A percentile compares a stretch with the other conserved stretches of the same genome.
These are phyloP conservation scores for Pichia membranifaciens DNA, from an alignment of 805 yeast species.

Conservation along the genomic window DNA sequence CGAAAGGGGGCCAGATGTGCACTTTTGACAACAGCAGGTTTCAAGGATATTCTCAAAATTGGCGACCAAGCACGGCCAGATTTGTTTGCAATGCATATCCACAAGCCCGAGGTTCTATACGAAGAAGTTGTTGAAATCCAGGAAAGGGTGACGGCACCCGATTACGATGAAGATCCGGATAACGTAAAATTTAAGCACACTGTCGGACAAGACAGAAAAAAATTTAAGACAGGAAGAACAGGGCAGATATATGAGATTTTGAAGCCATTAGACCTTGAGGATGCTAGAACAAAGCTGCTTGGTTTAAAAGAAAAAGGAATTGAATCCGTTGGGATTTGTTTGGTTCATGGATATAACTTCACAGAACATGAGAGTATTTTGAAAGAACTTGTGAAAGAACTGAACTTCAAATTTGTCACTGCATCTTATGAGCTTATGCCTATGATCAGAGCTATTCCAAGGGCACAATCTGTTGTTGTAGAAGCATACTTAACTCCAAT, in stretches of 20 bases:
- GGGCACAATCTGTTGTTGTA: slow-evolving; percentile 74
- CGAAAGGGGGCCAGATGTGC: slow-evolving; percentile 89
- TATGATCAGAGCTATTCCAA: slow-evolving; percentile 67
- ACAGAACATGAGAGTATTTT: slow-evolving; percentile 61
- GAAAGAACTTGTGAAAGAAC: slow-evolving; percentile 50
- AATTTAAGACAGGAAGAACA: slow-evolving; percentile 50
- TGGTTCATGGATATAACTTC: slow-evolving; percentile 67
- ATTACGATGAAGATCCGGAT: neutral
- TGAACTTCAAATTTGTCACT: slow-evolving; percentile 67
- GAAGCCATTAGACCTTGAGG: slow-evolving; percentile 41
- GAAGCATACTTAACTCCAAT: slow-evolving; percentile 84
- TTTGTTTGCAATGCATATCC: slow-evolving; percentile 76
- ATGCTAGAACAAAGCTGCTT: slow-evolving; percentile 37
- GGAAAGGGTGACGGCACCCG: slow-evolving; percentile 71
- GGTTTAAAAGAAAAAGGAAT: slow-evolving; percentile 51
- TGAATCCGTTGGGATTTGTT: slow-evolving; percentile 63
- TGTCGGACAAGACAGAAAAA: slow-evolving; percentile 41
- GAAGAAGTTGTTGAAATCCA: slow-evolving; percentile 76
- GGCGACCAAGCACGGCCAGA: slow-evolving; percentile 92
- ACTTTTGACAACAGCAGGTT: slow-evolving; percentile 81
- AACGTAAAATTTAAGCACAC: no score
- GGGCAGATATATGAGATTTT: slow-evolving; percentile 63
- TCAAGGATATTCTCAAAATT: slow-evolving; percentile 71
- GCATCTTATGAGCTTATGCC: slow-evolving; percentile 66
- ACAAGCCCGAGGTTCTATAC: slow-evolving; percentile 66